Evolutionary conservation across 768 basidiomycete genomes (phyloP), one percentile per base, ranked within the genome.

Genomic region (Hypsizygus marmoreus): DNA sequence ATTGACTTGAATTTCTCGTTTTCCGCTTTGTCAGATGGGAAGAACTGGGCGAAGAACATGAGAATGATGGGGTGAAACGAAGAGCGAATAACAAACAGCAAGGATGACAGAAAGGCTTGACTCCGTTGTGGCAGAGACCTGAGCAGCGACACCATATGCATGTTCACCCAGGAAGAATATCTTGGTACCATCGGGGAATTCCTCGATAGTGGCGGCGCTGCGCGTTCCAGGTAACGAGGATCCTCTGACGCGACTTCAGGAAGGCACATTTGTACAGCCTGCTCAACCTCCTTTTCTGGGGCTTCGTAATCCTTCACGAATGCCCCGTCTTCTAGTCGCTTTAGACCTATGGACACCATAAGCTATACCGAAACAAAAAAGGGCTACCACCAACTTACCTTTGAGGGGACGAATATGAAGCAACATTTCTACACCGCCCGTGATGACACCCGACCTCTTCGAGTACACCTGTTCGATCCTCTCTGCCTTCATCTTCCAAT

Each of bases 131-230:
- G 69, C 77, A 29, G 82, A 77, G 9, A 99, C 91, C 57, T 94
- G 89, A 0, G 95, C 94, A 11, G 95, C 92, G 2, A 91, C 86
- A n/a, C 97, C 97, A 59, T 95, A 99, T 0, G 90, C 92, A 61
- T 92, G 86, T 59, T 91, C 87, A 12, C 95, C 95, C 6, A 98
- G 76, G 82, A 97, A 98, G 70, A 99, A 97, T 22, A 98, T 89
- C 61, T 87, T 91, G 63, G 83, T 88, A 1, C 88, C 91, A 0
- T 81, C 82, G 0, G 95, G 94, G 69, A 91, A 97, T 61, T 98
- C 97, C 42, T 92, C 85, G 82, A 75, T 23, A 98, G 67, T 0
- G 91, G 84, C 0, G 91, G 88, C 0, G 97, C 81, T 7, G 81
- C 83, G 56, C 81, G 80, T 67, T 97, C 97, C 33, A 90, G 45